Percentiles rank a stretch among this genome's conserved stretches.
phyloP scores from a whole-genome alignment of 2,329 filamentous ascomycete genomes.

The Podosphaera xanthii region DNA sequence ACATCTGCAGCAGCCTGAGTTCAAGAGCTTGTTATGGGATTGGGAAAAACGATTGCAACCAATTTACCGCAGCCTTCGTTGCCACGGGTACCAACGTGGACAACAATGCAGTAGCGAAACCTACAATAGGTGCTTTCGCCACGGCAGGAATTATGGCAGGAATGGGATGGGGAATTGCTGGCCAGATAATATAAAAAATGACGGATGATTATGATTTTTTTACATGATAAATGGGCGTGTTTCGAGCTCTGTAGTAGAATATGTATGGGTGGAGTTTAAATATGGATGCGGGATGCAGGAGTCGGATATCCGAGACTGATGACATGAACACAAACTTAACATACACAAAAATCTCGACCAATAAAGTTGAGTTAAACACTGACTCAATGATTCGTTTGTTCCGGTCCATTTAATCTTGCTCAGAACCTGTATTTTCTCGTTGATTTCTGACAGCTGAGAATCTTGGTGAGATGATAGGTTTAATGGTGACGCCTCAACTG shows the following conservation, averaged over 20 bases:
- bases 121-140: constrained; percentile 10
- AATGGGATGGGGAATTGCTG: constrained; percentile 10
- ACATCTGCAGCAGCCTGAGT: constrained; percentile 32
- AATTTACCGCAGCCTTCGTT: constrained; percentile 10
- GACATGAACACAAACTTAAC: too few species aligned
- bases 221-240: not conserved
- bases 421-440: too few species aligned
- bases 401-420: too few species aligned
- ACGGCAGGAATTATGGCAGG: constrained; percentile 9
- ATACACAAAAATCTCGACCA: too few species aligned
- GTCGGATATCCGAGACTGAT: not conserved
- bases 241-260: not conserved
- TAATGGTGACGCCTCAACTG: not conserved
- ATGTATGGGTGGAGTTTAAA: not conserved
- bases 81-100: constrained; percentile 3
- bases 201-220: not conserved
- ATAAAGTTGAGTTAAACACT: too few species aligned
- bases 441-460: not conserved
- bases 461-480: not conserved
- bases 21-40: constrained; percentile 24
- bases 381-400: too few species aligned
- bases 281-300: not conserved
- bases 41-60: constrained; percentile 10
- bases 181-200: constrained; percentile 8
- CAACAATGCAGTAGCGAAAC: constrained; percentile 7